Base-by-base conservation (phyloP, 257 asterid genomes). In the Solanum clarkiae region DNA sequence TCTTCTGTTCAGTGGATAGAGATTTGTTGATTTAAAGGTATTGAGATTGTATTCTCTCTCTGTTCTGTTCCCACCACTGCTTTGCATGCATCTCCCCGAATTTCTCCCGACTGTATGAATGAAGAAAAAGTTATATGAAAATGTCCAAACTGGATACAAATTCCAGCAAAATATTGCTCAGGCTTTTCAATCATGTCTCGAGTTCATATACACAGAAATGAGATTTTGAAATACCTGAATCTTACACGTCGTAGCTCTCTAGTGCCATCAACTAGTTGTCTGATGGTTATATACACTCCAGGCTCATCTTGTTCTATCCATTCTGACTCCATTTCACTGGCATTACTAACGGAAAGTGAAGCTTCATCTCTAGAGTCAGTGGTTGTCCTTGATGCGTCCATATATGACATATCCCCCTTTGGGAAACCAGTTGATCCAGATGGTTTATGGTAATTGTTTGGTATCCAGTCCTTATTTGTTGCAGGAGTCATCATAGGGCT, bases 291-390 rank as follows among this genome's bases (percentile, higher is more conserved):
- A 68, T 92, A 93, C 40, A 97, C 98, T 4, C 99, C 99, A 0
- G 97, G 98, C 87, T 94, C 98, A 29, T 95, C 99, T 89, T 95
- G 93, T 84, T 97, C 99, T 8, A 94, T 87, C 99, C 98, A 97
- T 68, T 97, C 99, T 0, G 98, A 93, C 70, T 94, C 98, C 18
- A 94, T 84, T 20, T 95, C 98, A 89, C 98, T 95, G 65, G 98
- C 98, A 87, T 95, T 97, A 91, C 99, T 97, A n/a, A 97, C 74
- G 40, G 99, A 97, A 74, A 91, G 91, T 1, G 99, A 94, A 45
- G 97, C 96, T 86, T 94, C 97, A 17, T 95, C 99, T 86, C 98
- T 85, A 17, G 98, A 95, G 6, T 94, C 92, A 17, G 97, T 92
- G 0, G 99, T 97, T 8, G 93, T 91, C 84, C 99, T 91, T 17